Percentiles rank a stretch among this genome's conserved stretches.
Evolutionary conservation across 495 filamentous ascomycete species (phyloP).

Genomic region (Ascobolus immersus): DNA sequence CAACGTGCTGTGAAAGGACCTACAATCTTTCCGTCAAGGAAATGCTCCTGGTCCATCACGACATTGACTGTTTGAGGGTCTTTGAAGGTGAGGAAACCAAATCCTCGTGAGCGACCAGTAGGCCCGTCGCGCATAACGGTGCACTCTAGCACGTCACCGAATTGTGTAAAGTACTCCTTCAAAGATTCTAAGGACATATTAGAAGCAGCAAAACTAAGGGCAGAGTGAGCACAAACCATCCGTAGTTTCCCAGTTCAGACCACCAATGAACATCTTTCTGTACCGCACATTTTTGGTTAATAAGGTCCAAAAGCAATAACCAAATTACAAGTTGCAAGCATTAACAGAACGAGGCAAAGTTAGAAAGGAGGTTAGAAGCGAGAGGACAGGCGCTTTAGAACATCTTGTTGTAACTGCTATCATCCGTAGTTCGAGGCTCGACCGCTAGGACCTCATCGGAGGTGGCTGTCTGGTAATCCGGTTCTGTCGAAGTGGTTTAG

Average conservation of each 20-base stretch:
- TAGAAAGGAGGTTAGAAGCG: too few species aligned
- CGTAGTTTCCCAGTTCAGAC: slow-evolving; percentile 96
- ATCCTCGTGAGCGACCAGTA: slow-evolving; percentile 78
- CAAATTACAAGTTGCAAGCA: background rate
- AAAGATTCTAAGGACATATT: slow-evolving; percentile 48
- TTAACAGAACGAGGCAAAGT: too few species aligned
- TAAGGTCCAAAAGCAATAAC: too few species aligned
- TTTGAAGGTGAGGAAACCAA: slow-evolving; percentile 92
- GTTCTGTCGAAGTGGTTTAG: too few species aligned
- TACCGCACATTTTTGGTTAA: too few species aligned
- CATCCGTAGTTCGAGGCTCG: too few species aligned
- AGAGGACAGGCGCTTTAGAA: too few species aligned
- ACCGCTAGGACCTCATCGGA: too few species aligned
- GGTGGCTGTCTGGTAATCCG: too few species aligned
- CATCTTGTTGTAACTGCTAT: too few species aligned
- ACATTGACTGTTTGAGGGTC: slow-evolving; percentile 94
- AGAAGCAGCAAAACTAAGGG: background rate
- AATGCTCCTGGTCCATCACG: slow-evolving; percentile 99
- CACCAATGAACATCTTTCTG: slow-evolving; percentile 99
- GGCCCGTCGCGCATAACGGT: slow-evolving; percentile 95
- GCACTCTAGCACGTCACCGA: slow-evolving; percentile 89
- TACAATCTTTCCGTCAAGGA: slow-evolving; percentile 94
- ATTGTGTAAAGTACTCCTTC: slow-evolving; percentile 96
- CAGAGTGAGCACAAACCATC: slow-evolving; percentile 43
- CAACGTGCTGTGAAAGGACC: slow-evolving; percentile 17